Evolutionary conservation across 768 basidiomycete species (phyloP).

Genomic region (Clathrus columnatus): DNA sequence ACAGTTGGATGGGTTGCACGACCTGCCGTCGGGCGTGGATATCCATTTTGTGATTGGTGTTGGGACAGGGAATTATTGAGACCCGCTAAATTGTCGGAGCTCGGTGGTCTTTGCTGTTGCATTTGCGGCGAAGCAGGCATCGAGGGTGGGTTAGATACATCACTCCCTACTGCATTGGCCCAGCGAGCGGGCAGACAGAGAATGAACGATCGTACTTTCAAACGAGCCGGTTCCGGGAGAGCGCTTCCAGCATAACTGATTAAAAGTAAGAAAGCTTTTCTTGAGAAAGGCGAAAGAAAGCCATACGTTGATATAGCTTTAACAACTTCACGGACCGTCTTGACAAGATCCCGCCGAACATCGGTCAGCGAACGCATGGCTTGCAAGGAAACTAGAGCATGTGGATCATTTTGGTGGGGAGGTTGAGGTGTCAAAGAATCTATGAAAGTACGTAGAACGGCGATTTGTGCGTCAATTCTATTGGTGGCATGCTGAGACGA

Average conservation of each 20-base stretch:
- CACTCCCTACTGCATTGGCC: constrained; percentile 36
- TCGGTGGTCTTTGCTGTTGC: neutral
- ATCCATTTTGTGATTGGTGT: neutral
- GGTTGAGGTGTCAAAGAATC: constrained; percentile 37
- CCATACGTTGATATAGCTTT: constrained; percentile 47
- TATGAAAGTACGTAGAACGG: constrained; percentile 77
- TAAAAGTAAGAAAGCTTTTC: constrained; percentile 17
- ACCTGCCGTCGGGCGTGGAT: constrained; percentile 7
- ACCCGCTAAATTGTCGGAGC: neutral
- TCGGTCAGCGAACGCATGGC: constrained; percentile 55
- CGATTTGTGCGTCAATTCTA: constrained; percentile 82
- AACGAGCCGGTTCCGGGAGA: constrained; percentile 74
- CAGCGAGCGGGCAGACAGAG: constrained; percentile 75
- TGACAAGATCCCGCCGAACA: constrained; percentile 76
- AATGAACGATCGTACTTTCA: constrained; percentile 67
- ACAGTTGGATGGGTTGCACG: constrained; percentile 28
- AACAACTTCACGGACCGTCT: constrained; percentile 83
- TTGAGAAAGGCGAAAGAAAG: neutral
- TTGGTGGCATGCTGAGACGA: constrained; percentile 65
- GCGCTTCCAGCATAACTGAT: constrained; percentile 79
- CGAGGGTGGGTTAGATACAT: constrained; percentile 1
- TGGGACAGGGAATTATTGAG: neutral
- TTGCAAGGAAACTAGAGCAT: constrained; percentile 20
- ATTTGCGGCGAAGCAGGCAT: neutral
- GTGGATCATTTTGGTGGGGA: constrained; percentile 12